These are phyloP conservation scores for Rhipidocladum racemiflorum DNA, from an alignment of 176 grass and related monocot species.

Conservation along the genomic window DNA sequence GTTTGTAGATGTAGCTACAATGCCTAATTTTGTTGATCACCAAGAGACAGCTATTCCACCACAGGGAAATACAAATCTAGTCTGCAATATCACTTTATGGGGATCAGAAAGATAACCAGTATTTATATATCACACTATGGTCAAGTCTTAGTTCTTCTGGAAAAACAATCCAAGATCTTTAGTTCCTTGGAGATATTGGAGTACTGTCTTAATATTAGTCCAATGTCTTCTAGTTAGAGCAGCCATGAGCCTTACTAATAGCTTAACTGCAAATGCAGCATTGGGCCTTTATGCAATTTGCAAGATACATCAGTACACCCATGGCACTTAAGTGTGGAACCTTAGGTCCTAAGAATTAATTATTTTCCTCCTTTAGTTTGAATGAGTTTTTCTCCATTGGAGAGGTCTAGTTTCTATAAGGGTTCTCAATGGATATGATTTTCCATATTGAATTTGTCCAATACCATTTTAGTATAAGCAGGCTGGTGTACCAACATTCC, in stretches of 20 bases:
- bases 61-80: not conserved
- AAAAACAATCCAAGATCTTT: not conserved
- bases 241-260: not conserved
- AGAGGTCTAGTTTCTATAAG: not conserved
- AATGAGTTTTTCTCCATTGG: not conserved
- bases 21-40: not conserved
- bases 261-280: not conserved
- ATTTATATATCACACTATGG: not conserved
- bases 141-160: not conserved
- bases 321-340: not conserved
- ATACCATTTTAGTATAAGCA: not conserved
- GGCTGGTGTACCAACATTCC: not conserved
- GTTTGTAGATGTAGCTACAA: not conserved
- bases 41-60: not conserved
- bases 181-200: not conserved
- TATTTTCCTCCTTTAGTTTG: not conserved
- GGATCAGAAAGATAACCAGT: not conserved
- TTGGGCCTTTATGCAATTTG: not conserved
- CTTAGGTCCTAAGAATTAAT: not conserved
- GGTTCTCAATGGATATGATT: not conserved
- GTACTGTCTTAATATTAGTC: not conserved
- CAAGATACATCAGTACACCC: not conserved
- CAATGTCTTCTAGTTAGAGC: not conserved
- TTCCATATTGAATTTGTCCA: not conserved
- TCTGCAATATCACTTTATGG: not conserved